Percentiles rank a stretch among this genome's conserved stretches.
These are phyloP conservation scores for Stereocaulon alpinum DNA, from an alignment of 495 filamentous ascomycete genomes.

Conservation along the genomic window DNA sequence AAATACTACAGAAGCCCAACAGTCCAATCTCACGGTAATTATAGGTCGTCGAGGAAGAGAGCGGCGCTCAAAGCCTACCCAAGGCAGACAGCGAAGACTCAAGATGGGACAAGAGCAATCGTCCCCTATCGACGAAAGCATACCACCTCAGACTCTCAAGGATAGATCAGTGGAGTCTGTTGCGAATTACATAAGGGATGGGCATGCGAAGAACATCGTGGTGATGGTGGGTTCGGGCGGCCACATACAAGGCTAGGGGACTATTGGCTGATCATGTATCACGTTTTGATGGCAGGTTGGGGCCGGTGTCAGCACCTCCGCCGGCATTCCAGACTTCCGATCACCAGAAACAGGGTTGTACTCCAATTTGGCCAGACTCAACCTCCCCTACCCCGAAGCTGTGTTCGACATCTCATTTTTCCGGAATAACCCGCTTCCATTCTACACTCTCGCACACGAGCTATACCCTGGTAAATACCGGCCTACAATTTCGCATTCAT, in stretches of 20 bases:
- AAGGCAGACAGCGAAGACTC: conserved; percentile 21
- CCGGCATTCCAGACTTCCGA: conserved; percentile 85
- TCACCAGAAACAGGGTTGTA: conserved; percentile 81
- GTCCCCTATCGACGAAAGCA: conserved; percentile 49
- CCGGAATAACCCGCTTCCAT: conserved; percentile 69
- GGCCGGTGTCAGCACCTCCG: conserved; percentile 58
- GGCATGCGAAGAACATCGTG: conserved; percentile 56
- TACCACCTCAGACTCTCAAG: conserved; percentile 52
- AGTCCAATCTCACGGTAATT: conserved; percentile 10
- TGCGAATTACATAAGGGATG: conserved; percentile 63
- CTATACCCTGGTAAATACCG: conserved; percentile 85
- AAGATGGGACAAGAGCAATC: conserved; percentile 66
- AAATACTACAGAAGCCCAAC: not conserved
- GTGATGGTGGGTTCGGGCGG: conserved; percentile 49
- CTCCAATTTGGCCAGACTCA: conserved; percentile 72
- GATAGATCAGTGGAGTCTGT: conserved; percentile 59
- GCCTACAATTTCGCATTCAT: conserved; percentile 75
- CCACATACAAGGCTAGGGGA: not conserved
- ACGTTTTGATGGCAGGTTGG: conserved; percentile 30
- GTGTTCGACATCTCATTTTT: conserved; percentile 85
- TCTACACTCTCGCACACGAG: conserved; percentile 84
- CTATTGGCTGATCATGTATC: not conserved
- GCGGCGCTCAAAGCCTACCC: conserved; percentile 22
- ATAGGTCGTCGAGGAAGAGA: conserved; percentile 33
- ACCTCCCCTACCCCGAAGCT: conserved; percentile 69